phyloP scores from a whole-genome alignment of 1,139 yeast genomes.

The Suhomyces maxii region DNA sequence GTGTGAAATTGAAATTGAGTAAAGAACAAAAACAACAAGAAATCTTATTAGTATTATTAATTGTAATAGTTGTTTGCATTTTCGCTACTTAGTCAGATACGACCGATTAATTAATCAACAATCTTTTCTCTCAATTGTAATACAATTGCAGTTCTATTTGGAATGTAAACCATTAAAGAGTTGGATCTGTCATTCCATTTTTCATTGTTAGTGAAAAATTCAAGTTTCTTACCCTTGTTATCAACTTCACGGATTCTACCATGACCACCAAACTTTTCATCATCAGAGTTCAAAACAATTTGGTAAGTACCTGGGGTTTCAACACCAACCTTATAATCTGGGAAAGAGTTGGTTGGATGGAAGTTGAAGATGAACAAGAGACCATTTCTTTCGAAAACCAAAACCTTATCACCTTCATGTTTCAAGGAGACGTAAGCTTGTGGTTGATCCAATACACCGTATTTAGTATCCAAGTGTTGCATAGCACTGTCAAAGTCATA shows the following conservation, averaged over 20 bases:
- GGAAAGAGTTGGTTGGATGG: slow-evolving; percentile 78
- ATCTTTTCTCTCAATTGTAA: slow-evolving; percentile 26
- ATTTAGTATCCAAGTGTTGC: slow-evolving; percentile 72
- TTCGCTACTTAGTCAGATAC: too few species aligned
- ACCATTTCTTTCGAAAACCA: slow-evolving; percentile 87
- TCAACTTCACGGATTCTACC: slow-evolving; percentile 59
- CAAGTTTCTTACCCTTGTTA: slow-evolving; percentile 37
- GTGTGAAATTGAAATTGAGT: too few species aligned
- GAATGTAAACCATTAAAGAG: slow-evolving; percentile 79
- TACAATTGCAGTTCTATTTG: slow-evolving; percentile 78
- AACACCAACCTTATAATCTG: slow-evolving; percentile 88
- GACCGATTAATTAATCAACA: too few species aligned
- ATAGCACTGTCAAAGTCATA: slow-evolving; percentile 80
- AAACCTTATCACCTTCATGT: slow-evolving; percentile 82
- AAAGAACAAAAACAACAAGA: too few species aligned
- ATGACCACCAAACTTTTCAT: slow-evolving; percentile 76
- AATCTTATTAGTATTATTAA: too few species aligned
- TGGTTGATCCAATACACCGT: slow-evolving; percentile 70
- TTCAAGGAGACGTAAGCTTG: slow-evolving; percentile 89
- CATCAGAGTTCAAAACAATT: slow-evolving; percentile 75
- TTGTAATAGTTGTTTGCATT: too few species aligned
- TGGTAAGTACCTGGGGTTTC: slow-evolving; percentile 75
- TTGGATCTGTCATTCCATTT: slow-evolving; percentile 80
- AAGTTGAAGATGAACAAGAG: slow-evolving; percentile 84
- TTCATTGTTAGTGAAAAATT: slow-evolving; percentile 68